Evolutionary conservation across 306 rosid species (phyloP).

Genomic region (Datisca glomerata): DNA sequence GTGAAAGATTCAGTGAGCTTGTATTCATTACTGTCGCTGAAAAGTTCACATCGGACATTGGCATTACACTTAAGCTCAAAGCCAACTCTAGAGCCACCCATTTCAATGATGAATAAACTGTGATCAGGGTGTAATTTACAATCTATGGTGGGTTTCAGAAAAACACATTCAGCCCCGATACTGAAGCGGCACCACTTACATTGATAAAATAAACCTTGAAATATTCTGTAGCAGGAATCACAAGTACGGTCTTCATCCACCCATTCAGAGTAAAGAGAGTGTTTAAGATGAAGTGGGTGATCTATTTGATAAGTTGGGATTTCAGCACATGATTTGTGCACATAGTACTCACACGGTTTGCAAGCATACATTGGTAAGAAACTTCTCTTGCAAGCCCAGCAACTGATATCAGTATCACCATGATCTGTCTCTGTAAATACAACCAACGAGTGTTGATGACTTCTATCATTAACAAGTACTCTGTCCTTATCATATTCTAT

Average conservation of each 20-base stretch:
- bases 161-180: not conserved
- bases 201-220: not conserved
- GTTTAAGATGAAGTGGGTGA: not conserved
- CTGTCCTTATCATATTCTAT: not conserved
- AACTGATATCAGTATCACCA: too few relatives aligned
- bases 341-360: not conserved
- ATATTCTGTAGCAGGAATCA: not conserved
- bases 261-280: not conserved
- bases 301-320: not conserved
- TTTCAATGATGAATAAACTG: not conserved
- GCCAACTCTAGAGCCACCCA: too few relatives aligned
- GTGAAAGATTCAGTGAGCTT: not conserved
- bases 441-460: not conserved
- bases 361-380: not conserved
- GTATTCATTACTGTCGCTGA: not conserved
- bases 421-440: not conserved
- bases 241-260: not conserved
- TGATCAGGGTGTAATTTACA: constrained; percentile 1
- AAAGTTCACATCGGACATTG: not conserved
- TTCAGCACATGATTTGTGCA: constrained; percentile 1
- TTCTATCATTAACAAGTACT: not conserved
- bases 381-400: not conserved
- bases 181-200: not conserved
- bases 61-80: not conserved
- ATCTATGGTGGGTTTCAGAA: too few relatives aligned